Base-by-base conservation (phyloP, 2,329 filamentous ascomycete species). In the Graphilbum sp. region DNA sequence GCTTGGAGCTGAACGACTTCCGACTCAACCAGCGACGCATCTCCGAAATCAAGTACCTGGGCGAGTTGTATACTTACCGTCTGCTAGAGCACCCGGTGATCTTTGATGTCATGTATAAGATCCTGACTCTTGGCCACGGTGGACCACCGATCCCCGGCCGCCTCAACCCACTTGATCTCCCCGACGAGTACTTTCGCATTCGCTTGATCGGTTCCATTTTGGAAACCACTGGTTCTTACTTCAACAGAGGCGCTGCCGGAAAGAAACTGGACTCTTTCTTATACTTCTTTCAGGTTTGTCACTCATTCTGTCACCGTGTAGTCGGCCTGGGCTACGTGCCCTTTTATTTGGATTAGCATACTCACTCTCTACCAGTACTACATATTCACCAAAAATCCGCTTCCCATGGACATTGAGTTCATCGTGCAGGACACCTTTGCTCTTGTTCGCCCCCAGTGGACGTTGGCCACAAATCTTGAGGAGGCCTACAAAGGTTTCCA, bases 201-300 rank as follows among this genome's bases (percentile, higher is more conserved):
- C 84, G 90, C 11, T 67, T 98, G 27, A 78, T 92, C 23, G 82
- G 86, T 46, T 92, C 80, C 13, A 67, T 98, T 35, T 69, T 98
- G 5, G 92, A 98, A 58, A 95, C 87, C 1, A 96, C 88, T 47
- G 90, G 92, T 39, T 79, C 92, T 56, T 98, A 88, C 61, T 98
- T 95, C 50, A 90, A 90, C 56, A 80, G 88, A 49, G 90, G 92
- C 8, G 76, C 80, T 32, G 83, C 87, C 2, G 92, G 87, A 56
- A 96, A 96, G 66, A 98, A 96, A 60, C 70, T 98, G 10, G 90
- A 98, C 52, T 96, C 94, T 56, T 98, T 96, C 58, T 65, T 98
- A 43, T 88, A 81, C 0, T 96, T 96, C 59, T 85, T 98, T 50
- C 87, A 93, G 65, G 75, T 79, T 54, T 36, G 50, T 51, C 34